A percentile compares a stretch with the other conserved stretches of the same genome.
Evolutionary conservation across 1,139 yeast species (phyloP).

Genomic region (Taphrina flavorubra): DNA sequence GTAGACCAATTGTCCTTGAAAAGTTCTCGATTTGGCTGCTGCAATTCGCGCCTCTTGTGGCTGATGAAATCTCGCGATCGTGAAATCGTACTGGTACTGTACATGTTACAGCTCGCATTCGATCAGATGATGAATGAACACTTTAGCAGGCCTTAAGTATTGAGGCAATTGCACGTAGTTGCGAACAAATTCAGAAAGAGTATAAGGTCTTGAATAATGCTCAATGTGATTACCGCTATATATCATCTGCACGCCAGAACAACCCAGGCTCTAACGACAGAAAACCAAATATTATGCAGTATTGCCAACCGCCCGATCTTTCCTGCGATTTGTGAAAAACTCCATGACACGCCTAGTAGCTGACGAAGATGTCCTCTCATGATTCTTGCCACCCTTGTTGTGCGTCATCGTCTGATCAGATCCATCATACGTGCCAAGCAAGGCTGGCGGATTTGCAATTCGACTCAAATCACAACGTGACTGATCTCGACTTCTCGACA

Average conservation of each 20-base stretch:
- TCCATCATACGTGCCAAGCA: no score
- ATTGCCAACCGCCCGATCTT: neutral
- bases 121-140: no score
- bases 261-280: no score
- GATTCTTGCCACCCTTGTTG: neutral
- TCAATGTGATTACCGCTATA: neutral
- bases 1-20: no score
- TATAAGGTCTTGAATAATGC: neutral
- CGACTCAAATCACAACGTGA: no score
- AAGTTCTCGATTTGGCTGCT: neutral
- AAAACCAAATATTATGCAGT: neutral
- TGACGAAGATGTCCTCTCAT: constrained; percentile 1
- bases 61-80: neutral
- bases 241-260: neutral
- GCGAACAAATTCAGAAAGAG: no score
- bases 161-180: no score
- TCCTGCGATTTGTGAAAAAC: constrained; percentile 44
- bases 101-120: no score
- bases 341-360: constrained; percentile 46
- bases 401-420: neutral
- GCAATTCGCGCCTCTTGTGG: neutral
- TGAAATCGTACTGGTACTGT: no score
- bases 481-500: no score
- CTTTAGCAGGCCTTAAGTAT: no score
- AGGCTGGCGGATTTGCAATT: no score